Evolutionary conservation across 202 grass and related monocot genomes (phyloP).

Genomic region (Brachypodium distachyon): DNA sequence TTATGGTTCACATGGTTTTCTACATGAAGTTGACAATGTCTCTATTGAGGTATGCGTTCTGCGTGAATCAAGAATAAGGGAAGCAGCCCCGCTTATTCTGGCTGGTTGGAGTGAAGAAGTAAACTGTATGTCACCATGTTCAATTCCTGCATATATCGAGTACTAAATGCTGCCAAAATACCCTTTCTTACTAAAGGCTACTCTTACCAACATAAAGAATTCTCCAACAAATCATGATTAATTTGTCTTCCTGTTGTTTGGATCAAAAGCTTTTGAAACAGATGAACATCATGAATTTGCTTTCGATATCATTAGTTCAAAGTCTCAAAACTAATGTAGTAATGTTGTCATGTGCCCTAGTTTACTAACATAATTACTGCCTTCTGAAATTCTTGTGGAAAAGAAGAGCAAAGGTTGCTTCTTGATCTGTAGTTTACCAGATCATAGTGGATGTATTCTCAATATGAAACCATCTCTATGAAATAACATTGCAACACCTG

Average conservation of each 20-base stretch:
- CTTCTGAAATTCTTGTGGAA: too few relatives aligned
- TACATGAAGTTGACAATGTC: slow-evolving; percentile 67
- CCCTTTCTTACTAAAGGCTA: not conserved
- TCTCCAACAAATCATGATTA: not conserved
- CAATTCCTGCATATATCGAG: slow-evolving; percentile 2
- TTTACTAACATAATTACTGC: not conserved
- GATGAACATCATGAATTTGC: not conserved
- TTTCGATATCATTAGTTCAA: not conserved
- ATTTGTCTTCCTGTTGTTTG: not conserved
- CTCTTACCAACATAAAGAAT: not conserved
- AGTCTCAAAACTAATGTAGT: not conserved
- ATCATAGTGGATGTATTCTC: not conserved
- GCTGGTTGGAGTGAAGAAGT: slow-evolving; percentile 64
- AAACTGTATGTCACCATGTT: slow-evolving; percentile 21
- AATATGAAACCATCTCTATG: not conserved
- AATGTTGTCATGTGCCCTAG: not conserved
- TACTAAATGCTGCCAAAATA: not conserved
- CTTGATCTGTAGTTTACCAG: not conserved
- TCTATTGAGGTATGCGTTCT: slow-evolving; percentile 90
- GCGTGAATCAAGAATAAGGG: slow-evolving; percentile 84
- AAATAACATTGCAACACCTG: not conserved
- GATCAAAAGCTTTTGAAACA: not conserved
- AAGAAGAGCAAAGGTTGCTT: not conserved
- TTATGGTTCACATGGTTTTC: slow-evolving; percentile 26
- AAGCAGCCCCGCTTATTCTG: slow-evolving; percentile 81